Evolutionary conservation across 495 filamentous ascomycete genomes (phyloP).

Genomic region (Hyaloscypha hepaticicola): DNA sequence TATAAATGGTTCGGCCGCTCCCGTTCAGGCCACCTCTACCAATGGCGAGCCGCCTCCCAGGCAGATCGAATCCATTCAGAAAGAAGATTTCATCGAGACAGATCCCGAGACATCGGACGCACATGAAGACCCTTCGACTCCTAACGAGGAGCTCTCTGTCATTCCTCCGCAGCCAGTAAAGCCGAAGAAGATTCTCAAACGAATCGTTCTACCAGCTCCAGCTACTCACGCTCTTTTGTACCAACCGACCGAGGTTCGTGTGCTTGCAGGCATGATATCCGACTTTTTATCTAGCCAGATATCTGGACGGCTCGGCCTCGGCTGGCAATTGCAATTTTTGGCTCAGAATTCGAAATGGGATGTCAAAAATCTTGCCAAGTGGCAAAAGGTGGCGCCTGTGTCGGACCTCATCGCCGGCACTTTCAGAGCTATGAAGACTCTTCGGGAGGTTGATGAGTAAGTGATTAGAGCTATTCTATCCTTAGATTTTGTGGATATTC

Average conservation of each 20-base stretch:
- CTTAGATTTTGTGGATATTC: not conserved
- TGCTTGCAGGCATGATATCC: conserved; percentile 76
- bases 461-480: not conserved
- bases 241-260: conserved; percentile 69
- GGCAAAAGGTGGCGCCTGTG: conserved; percentile 75
- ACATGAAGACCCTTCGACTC: conserved; percentile 48
- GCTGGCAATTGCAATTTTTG: conserved; percentile 88
- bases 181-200: conserved; percentile 60
- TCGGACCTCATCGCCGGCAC: conserved; percentile 71
- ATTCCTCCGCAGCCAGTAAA: conserved; percentile 43
- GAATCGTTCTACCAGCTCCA: conserved; percentile 69
- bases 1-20: conserved; percentile 49
- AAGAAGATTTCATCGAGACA: conserved; percentile 34
- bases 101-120: conserved; percentile 30
- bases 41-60: conserved; percentile 28
- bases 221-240: conserved; percentile 86
- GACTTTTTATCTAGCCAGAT: conserved; percentile 75
- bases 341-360: conserved; percentile 94
- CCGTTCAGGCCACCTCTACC: conserved; percentile 37
- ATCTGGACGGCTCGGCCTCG: conserved; percentile 73
- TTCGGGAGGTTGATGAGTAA: conserved; percentile 77
- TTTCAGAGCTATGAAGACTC: conserved; percentile 85
- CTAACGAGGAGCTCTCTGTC: conserved; percentile 33
- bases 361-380: conserved; percentile 93
- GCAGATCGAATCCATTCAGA: conserved; percentile 34